Conservation (phyloP, 2,329 filamentous ascomycete species). For the Penicillium rolfsii region DNA sequence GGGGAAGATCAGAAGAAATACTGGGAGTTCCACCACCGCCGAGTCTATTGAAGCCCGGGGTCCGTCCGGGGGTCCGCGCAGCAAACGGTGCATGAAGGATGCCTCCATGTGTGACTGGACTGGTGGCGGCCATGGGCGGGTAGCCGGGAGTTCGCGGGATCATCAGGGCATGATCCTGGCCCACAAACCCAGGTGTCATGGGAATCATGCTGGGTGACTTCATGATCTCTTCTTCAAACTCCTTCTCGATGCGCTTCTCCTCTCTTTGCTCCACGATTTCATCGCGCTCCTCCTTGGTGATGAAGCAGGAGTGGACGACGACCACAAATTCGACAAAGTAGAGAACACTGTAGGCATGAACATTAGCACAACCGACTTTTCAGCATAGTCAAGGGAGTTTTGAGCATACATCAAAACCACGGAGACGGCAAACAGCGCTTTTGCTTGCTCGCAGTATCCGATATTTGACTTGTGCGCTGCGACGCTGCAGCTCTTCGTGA, state of each 20-base stretch:
- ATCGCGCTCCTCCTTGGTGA: conserved; percentile 44
- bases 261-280: conserved; percentile 39
- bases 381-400: not conserved
- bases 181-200: conserved; percentile 33
- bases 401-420: conserved; percentile 56
- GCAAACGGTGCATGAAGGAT: conserved; percentile 31
- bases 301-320: conserved; percentile 53
- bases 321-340: conserved; percentile 55
- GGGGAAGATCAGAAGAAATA: conserved; percentile 44
- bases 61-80: conserved; percentile 36
- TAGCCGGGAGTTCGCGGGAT: conserved; percentile 33
- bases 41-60: conserved; percentile 47
- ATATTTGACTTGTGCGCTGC: conserved; percentile 51
- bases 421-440: conserved; percentile 60
- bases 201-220: conserved; percentile 43
- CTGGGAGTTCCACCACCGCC: conserved; percentile 33
- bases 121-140: conserved; percentile 35
- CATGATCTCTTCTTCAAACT: conserved; percentile 47
- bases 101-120: conserved; percentile 16
- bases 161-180: conserved; percentile 28
- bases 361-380: conserved; percentile 16
- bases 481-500: conserved; percentile 63
- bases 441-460: conserved; percentile 63
- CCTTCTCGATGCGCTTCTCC: conserved; percentile 44
- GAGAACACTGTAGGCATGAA: conserved; percentile 46